Base-by-base conservation (phyloP, 1,284 basidiomycete species). In the Neotropicomus parvogracilis region DNA sequence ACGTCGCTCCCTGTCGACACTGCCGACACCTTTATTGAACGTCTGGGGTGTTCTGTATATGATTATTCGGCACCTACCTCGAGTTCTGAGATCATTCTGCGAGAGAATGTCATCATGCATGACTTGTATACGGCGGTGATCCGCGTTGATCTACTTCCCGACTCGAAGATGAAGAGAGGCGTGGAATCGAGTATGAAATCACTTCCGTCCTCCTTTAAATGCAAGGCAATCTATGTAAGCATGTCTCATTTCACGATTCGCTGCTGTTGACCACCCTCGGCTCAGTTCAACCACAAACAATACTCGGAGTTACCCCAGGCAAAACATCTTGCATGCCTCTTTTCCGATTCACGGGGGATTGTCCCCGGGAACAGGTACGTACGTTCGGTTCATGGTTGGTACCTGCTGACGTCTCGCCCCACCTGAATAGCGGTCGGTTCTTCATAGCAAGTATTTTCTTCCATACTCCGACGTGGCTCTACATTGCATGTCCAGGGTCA, bases 401-500 rank as follows among this genome's bases (percentile, higher is more conserved):
- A 2, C n/a, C 6, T 37, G 11, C 28, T 54, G 24, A 56, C 27
- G n/a, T 27, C 4, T 9, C 3, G 6, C 9, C 13, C 24, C 14
- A 9, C 28, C 17, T 26, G 26, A 24, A 27, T 6, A 57, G 56
- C 0, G 56, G 56, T 21, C 59, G 81, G 35, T 73, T 92, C 8
- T 92, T 91, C 63, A 90, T 91, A 57, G 88, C 87, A 59, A 63
- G 75, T 63, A 5, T 48, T 13, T 13, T n/a, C 9, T 28, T 44
- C 5, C 14, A 28, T 9, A 19, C 13, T 7, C 35, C 26, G 3
- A 31, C 3, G 3, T 17, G 3, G 9, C 2, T 33, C 6, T 33
- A 35, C 12, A 44, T 17, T 21, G 21, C 4, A 6, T 36, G 13
- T 7, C 11, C 19, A 80, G 85, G 89, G 88, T 9, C 88, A 90